phyloP scores from a whole-genome alignment of 2,329 filamentous ascomycete genomes.

The Pezicula neosporulosa region DNA sequence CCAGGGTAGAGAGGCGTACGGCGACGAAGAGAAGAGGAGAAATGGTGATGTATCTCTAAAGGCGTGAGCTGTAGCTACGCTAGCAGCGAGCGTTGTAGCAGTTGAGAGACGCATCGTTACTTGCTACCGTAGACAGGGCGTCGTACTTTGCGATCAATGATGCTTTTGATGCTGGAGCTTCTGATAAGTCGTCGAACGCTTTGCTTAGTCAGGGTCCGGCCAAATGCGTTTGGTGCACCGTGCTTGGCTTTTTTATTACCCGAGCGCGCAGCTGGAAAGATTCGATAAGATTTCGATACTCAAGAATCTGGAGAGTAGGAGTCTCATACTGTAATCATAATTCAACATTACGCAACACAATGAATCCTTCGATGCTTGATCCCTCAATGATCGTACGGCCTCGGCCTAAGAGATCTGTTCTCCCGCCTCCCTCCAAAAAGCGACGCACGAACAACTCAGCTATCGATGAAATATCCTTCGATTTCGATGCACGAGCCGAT shows the following conservation, averaged over 20 bases:
- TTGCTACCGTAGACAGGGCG: conserved; percentile 3
- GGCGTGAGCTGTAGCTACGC: conserved; percentile 60
- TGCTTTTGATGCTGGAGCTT: conserved; percentile 12
- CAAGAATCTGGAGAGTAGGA: background rate
- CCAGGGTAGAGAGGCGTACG: conserved; percentile 15
- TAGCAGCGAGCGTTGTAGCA: conserved; percentile 47
- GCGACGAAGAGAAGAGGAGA: conserved; percentile 72
- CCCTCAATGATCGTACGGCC: conserved; percentile 51
- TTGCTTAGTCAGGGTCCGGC: background rate
- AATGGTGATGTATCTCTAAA: conserved; percentile 89
- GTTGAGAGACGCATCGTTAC: conserved; percentile 52
- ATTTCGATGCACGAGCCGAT: conserved; percentile 73
- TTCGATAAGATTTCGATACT: background rate
- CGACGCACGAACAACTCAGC: conserved; percentile 53
- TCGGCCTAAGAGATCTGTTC: conserved; percentile 51
- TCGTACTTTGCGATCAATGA: background rate
- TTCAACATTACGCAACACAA: background rate
- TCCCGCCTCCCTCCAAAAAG: conserved; percentile 62
- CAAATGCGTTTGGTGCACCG: background rate
- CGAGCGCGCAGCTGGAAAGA: background rate
- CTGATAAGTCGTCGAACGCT: conserved; percentile 2
- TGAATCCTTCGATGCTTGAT: conserved; percentile 25
- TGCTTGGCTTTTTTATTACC: background rate
- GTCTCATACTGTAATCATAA: background rate
- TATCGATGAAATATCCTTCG: conserved; percentile 82